Evolutionary conservation across 495 filamentous ascomycete species (phyloP).

Genomic region (Hypoxylon perforatum): DNA sequence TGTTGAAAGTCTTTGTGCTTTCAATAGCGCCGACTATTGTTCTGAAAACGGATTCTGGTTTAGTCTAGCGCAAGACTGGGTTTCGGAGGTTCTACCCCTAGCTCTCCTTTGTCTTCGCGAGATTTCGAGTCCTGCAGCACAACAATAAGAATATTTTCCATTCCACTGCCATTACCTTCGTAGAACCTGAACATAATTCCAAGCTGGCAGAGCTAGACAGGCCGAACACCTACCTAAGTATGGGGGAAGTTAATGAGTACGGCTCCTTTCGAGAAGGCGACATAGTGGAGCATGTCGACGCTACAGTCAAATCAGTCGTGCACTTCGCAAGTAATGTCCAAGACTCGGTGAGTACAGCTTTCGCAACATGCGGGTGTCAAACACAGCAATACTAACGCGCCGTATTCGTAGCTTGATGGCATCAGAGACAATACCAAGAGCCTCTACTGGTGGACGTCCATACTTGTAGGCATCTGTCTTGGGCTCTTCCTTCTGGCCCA

Average conservation of each 20-base stretch:
- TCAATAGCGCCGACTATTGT: no score
- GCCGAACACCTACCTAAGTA: no score
- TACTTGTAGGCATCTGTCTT: slow-evolving; percentile 14
- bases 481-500: slow-evolving; percentile 35
- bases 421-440: slow-evolving; percentile 28
- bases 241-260: no score
- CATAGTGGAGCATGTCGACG: neutral
- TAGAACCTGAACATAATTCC: neutral
- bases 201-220: neutral
- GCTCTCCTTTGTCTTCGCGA: slow-evolving; percentile 7
- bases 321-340: slow-evolving; percentile 5
- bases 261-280: neutral
- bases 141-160: neutral
- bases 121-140: slow-evolving; percentile 5
- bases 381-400: neutral
- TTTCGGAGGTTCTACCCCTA: neutral
- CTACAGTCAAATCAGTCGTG: neutral
- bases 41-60: slow-evolving; percentile 28
- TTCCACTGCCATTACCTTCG: no score
- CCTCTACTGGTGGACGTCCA: slow-evolving; percentile 38
- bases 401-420: slow-evolving; percentile 23
- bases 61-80: neutral
- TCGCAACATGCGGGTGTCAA: neutral
- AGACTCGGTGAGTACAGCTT: slow-evolving; percentile 11
- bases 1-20: no score